phyloP scores from a whole-genome alignment of 306 rosid species.

The Argentina anserina region DNA sequence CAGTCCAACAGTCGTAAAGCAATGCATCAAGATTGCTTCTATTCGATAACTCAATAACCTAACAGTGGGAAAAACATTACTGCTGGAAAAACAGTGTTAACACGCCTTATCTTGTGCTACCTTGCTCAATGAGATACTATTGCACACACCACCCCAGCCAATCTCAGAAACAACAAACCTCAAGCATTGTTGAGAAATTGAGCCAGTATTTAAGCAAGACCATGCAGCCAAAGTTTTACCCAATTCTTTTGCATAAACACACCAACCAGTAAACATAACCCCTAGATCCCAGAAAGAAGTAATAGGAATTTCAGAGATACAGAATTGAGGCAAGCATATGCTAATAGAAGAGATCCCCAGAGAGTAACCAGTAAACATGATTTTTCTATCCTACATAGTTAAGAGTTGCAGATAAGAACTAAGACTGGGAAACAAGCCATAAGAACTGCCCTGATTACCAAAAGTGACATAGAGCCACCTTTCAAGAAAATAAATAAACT shows the following conservation, averaged over 20 bases:
- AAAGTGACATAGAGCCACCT: not conserved
- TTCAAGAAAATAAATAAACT: not conserved
- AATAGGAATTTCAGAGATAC: not conserved
- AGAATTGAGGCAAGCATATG: not conserved
- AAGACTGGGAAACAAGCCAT: not conserved
- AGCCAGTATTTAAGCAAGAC: not conserved
- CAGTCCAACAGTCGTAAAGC: not conserved
- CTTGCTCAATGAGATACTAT: not conserved
- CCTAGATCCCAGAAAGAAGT: not conserved
- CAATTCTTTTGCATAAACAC: not conserved
- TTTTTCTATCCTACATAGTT: not conserved
- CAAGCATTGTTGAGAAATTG: not conserved
- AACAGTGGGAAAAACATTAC: not conserved
- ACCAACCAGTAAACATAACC: not conserved
- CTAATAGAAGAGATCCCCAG: not conserved
- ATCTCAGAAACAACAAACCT: not conserved
- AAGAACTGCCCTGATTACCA: not conserved
- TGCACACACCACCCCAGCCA: not conserved
- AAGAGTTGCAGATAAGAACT: not conserved
- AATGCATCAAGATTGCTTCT: not conserved
- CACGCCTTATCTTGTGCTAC: not conserved
- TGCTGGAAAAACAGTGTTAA: not conserved
- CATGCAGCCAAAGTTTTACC: not conserved
- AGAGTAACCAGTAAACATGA: not conserved
- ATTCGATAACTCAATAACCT: not conserved